Evolutionary conservation across 78 protist species (phyloP).

Genomic region (Chrysochromulina tobinii): DNA sequence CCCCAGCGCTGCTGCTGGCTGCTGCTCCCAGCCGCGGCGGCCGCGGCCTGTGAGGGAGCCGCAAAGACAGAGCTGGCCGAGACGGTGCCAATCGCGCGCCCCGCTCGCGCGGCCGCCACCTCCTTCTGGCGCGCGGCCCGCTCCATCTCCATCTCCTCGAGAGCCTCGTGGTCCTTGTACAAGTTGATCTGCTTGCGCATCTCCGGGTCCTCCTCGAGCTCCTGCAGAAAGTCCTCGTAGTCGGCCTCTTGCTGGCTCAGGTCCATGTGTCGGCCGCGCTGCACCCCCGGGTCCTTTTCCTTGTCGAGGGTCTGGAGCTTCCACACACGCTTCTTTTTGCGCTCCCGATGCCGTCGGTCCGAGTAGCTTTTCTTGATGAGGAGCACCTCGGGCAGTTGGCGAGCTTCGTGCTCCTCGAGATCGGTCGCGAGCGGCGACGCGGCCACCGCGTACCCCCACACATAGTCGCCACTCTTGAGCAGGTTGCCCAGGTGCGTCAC

Average conservation of each 20-base stretch:
- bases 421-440: not conserved
- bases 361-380: not conserved
- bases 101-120: not conserved
- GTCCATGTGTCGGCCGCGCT: not conserved
- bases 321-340: not conserved
- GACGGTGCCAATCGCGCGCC: too few relatives aligned
- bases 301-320: not conserved
- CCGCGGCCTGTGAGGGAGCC: too few relatives aligned
- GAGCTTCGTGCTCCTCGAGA: not conserved
- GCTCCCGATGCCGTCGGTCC: not conserved
- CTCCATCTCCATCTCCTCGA: not conserved
- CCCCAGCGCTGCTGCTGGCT: not conserved
- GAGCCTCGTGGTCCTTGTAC: not conserved
- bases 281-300: not conserved
- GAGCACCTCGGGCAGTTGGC: not conserved
- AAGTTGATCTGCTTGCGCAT: not conserved
- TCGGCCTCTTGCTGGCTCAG: not conserved
- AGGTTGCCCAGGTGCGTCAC: not conserved
- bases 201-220: constrained; percentile 17
- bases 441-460: not conserved
- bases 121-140: too few relatives aligned
- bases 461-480: constrained; percentile 13
- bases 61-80: too few relatives aligned
- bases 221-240: not conserved
- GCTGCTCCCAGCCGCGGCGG: not conserved